Conservation (phyloP, 805 yeast genomes). For the Crinitomyces ghanaensis region DNA sequence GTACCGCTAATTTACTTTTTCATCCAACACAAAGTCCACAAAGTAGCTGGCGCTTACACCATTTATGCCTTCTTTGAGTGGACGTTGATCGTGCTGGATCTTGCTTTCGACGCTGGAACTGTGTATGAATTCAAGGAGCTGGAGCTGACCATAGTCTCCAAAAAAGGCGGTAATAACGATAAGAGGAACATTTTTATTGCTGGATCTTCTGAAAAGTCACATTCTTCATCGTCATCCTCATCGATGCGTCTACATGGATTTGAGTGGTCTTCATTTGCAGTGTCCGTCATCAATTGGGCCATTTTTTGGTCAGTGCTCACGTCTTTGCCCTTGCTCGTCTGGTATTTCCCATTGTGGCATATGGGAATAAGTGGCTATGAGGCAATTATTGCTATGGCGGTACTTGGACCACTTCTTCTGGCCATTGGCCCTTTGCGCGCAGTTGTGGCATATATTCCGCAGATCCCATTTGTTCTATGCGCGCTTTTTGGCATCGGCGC, state of each 20-base stretch:
- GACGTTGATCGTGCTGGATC: conserved; percentile 73
- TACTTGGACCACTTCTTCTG: conserved; percentile 46
- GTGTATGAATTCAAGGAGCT: conserved; percentile 55
- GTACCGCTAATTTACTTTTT: conserved; percentile 81
- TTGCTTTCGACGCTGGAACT: conserved; percentile 76
- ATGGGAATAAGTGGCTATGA: conserved; percentile 98
- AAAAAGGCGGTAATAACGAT: conserved; percentile 16
- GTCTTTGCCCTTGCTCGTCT: conserved; percentile 71
- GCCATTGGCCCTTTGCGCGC: conserved; percentile 34
- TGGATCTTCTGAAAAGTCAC: conserved; percentile 3
- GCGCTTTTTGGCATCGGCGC: conserved; percentile 67
- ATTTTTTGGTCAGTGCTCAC: conserved; percentile 80
- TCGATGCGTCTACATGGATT: conserved; percentile 19
- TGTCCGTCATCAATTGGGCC: conserved; percentile 46
- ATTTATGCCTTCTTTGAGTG: conserved; percentile 92
- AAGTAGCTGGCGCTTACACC: conserved; percentile 88
- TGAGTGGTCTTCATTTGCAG: conserved; percentile 20
- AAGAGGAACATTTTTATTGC: conserved; percentile 6
- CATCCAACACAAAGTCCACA: conserved; percentile 85
- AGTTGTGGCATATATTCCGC: conserved; percentile 36
- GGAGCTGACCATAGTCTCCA: conserved; percentile 33
- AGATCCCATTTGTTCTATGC: conserved; percentile 36
- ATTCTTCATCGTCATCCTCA: conserved; percentile 12
- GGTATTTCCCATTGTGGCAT: conserved; percentile 97
- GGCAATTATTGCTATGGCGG: conserved; percentile 45